Base-by-base conservation (phyloP, 495 filamentous ascomycete genomes). In the Polyplosphaeria fusca region DNA sequence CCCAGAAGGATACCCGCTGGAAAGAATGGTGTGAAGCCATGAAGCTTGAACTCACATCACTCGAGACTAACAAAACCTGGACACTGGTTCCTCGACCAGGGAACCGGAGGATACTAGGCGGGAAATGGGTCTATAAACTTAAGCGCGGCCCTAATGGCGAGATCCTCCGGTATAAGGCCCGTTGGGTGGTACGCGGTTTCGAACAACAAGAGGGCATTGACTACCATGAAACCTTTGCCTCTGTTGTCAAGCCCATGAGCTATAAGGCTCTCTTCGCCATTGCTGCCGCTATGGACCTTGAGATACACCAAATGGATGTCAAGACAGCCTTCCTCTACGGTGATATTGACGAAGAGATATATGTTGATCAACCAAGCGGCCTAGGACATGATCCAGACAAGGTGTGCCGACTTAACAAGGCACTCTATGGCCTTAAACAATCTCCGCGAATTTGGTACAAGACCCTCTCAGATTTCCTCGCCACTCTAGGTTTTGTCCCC, bases 401-500 rank as follows among this genome's bases (percentile, higher is more conserved):
- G 42, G 60, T 66, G 40, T 56, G n/a, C 42, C 11, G 13, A 5
- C 52, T 63, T 13, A 11, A 48, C 24, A 69, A 64, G 50, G 72
- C 68, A 12, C 51, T 77, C 11, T 77, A 77, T 46, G 65, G 71
- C 9, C 63, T 77, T 2, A 77, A 76, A 47, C 63, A 77, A 60
- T 64, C 69, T 12, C 70, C 68, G 32, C 52, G 65, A 0, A 59
- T 69, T 35, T 76, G 61, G 69, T 75, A 74, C 49, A 40, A 68
- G 35, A 72, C 54, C 12, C 59, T 75, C 1, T 56, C 49, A 1
- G 63, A 64, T 14, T 72, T 67, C 52, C 63, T 75, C 19, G 57
- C 57, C n/a, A 53, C 35, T 13, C 53, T 66, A 26, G 60, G 68
- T 37, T 75, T 69, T 28, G 37, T 55, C 42, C 55, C 55, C 3